phyloP scores from a whole-genome alignment of 192 early-diverging fungal species.

The Coemansia pectinata region DNA sequence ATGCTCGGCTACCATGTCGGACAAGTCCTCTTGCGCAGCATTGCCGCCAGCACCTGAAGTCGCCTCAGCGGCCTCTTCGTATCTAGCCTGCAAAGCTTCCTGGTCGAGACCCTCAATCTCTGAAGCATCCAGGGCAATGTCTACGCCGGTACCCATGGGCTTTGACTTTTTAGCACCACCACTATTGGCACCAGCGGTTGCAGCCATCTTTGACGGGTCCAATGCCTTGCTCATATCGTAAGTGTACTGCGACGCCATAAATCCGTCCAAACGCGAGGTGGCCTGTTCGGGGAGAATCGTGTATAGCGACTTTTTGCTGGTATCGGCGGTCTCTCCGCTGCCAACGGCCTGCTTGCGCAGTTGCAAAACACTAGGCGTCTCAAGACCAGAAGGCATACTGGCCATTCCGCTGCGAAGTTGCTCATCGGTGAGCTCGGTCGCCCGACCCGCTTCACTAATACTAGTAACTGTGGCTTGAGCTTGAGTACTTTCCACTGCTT shows the following conservation, averaged over 20 bases:
- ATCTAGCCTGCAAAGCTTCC: constrained; percentile 72
- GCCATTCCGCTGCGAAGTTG: constrained; percentile 66
- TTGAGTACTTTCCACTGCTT: constrained; percentile 56
- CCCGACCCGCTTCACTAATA: constrained; percentile 56
- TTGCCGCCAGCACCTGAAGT: constrained; percentile 14
- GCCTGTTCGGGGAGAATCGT: constrained; percentile 81
- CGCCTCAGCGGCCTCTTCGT: constrained; percentile 67
- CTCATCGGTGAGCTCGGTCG: constrained; percentile 48
- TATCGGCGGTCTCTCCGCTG: constrained; percentile 34
- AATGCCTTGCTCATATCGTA: constrained; percentile 71
- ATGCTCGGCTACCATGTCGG: constrained; percentile 89
- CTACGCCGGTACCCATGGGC: constrained; percentile 63
- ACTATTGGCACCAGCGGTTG: not conserved
- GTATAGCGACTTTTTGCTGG: constrained; percentile 65
- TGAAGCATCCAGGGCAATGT: constrained; percentile 86
- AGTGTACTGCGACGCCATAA: constrained; percentile 94
- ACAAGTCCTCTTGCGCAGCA: constrained; percentile 70
- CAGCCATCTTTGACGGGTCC: constrained; percentile 55
- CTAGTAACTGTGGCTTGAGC: constrained; percentile 6
- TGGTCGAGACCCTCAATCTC: constrained; percentile 82
- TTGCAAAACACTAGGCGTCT: constrained; percentile 89
- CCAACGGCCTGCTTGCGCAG: constrained; percentile 74
- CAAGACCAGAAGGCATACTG: constrained; percentile 62
- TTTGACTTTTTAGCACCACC: constrained; percentile 56
- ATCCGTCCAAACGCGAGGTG: constrained; percentile 66